Conservation (phyloP, 768 basidiomycete species). For the Suillus lakei region DNA sequence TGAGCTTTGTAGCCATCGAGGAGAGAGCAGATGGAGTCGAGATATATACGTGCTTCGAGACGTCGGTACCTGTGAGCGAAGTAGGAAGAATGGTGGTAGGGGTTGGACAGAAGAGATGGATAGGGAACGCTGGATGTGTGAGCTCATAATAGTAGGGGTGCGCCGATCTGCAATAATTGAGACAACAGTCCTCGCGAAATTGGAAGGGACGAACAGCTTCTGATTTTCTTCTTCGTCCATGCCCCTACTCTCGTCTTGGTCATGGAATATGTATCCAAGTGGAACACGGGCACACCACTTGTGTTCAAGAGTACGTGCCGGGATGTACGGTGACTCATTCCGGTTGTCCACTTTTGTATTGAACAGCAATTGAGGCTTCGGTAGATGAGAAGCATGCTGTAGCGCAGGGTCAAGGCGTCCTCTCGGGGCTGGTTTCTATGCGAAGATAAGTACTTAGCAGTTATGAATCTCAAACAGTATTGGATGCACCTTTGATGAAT, state of each 20-base stretch:
- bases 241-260: conserved; percentile 30
- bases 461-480: conserved; percentile 3
- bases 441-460: background rate
- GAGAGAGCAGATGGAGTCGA: conserved; percentile 59
- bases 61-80: conserved; percentile 51
- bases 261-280: conserved; percentile 62
- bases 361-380: conserved; percentile 86
- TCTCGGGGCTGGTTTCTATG: conserved; percentile 39
- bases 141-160: conserved; percentile 93
- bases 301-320: conserved; percentile 56
- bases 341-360: conserved; percentile 61
- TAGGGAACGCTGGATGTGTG: conserved; percentile 70
- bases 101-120: conserved; percentile 61
- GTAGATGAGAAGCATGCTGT: conserved; percentile 74
- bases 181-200: background rate
- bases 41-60: conserved; percentile 70
- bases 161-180: conserved; percentile 31
- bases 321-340: conserved; percentile 63
- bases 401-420: conserved; percentile 63
- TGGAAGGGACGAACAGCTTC: conserved; percentile 17
- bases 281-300: conserved; percentile 89
- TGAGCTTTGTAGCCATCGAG: conserved; percentile 71
- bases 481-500: conserved; percentile 37
- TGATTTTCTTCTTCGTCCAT: conserved; percentile 23
- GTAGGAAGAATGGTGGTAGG: conserved; percentile 55